Base-by-base conservation (phyloP, 192 early-diverging fungal genomes). In the Backusella australiensis region DNA sequence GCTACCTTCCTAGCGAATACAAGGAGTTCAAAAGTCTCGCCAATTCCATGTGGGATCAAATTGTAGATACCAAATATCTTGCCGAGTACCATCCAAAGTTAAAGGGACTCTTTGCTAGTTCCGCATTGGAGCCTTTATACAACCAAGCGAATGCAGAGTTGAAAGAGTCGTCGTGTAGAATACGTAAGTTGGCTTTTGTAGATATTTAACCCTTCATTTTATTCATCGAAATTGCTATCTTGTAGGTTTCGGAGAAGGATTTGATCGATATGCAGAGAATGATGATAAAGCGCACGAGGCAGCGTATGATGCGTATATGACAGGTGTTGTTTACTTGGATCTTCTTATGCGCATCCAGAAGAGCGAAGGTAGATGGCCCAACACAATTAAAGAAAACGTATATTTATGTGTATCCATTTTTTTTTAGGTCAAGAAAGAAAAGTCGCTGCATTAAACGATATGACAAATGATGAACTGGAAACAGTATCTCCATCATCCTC, bases 221-320 rank as follows among this genome's bases (percentile, higher is more conserved):
- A 68, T 56, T 14, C 3, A 53, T 69, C 1, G 11, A 39, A 39
- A 39, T 39, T 75, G 5, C 39, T 32, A 29, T 11, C 15, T 15
- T 15, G 3, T 38, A 89, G 89, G 80, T 17, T 79, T 91, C 72
- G 88, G 85, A 23, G 63, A 84, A 29, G 78, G 68, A 6, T 93
- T 90, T 71, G 80, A 77, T 19, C 78, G 84, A 67, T 88, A 90
- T 36, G 66, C 4, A 23, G 49, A 36, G 17, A 74, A 74, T 38
- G 73, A 80, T 19, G 68, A 76, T 4, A 82, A 76, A 19, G 89
- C 86, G 74, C 97, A 98, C 76, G 97, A 98, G 77, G 97, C 97
- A 11, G 97, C 93, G 3, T 98, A 90, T 76, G 97, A 98, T 81
- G 95, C 95, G 0, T 96, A 93, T 78, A 89, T 92, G 69, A 98